These are phyloP conservation scores for Aspergillus diversus DNA, from an alignment of 495 filamentous ascomycete genomes.

Conservation along the genomic window DNA sequence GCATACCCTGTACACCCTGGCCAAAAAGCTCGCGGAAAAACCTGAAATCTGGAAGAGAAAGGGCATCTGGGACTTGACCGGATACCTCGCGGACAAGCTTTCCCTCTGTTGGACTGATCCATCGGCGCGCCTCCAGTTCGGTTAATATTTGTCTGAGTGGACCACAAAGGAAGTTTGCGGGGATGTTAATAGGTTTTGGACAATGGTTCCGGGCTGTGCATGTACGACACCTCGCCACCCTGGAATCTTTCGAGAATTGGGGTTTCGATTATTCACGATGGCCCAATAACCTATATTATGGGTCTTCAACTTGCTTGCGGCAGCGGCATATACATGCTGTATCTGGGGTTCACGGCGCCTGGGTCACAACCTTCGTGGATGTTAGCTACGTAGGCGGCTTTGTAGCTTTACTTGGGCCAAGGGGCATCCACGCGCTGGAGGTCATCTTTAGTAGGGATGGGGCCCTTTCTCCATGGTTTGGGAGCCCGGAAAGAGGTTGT, in stretches of 20 bases:
- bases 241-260: not conserved
- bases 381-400: not conserved
- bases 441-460: not conserved
- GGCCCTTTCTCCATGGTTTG: not conserved
- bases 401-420: not conserved
- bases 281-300: constrained; percentile 1
- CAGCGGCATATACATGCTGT: not conserved
- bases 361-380: not conserved
- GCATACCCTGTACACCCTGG: not conserved
- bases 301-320: constrained; percentile 1
- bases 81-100: not conserved
- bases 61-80: not conserved
- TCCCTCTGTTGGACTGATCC: not conserved
- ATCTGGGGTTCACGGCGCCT: not conserved
- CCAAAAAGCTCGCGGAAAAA: not conserved
- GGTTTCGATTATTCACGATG: not conserved
- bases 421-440: not conserved
- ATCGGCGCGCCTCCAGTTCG: not conserved
- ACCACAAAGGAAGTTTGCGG: not conserved
- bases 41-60: not conserved
- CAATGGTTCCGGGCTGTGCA: too few relatives aligned
- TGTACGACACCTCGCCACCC: not conserved
- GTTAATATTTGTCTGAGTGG: not conserved
- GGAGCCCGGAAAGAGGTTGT: not conserved
- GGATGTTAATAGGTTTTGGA: not conserved